Percentiles rank a stretch among this genome's conserved stretches.
phyloP scores from a whole-genome alignment of 2,329 filamentous ascomycete genomes.

The Akanthomyces lecanii region DNA sequence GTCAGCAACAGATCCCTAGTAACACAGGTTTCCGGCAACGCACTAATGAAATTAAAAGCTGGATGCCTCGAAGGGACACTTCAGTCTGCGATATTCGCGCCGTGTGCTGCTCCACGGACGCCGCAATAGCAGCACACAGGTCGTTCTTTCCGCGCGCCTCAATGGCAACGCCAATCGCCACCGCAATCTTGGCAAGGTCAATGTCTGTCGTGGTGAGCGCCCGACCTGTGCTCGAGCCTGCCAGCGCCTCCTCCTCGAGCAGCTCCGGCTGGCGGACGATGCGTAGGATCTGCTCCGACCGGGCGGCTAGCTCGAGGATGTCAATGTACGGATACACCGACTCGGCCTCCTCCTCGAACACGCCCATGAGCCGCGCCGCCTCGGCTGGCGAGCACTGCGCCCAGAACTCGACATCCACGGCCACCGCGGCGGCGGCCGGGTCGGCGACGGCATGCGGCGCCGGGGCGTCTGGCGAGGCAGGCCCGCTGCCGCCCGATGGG shows the following conservation, averaged over 20 bases:
- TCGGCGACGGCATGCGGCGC: conserved; percentile 21
- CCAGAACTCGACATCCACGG: conserved; percentile 24
- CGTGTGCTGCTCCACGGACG: conserved; percentile 28
- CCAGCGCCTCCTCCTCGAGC: conserved; percentile 11
- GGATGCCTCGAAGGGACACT: conserved; percentile 33
- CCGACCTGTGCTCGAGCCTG: background rate
- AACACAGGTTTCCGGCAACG: background rate
- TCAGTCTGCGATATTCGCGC: conserved; percentile 27
- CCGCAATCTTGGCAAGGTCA: conserved; percentile 31
- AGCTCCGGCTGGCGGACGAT: conserved; percentile 20
- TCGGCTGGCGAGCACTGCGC: conserved; percentile 24
- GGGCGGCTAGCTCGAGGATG: conserved; percentile 25
- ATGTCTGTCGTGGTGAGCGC: conserved; percentile 26
- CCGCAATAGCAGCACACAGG: conserved; percentile 26
- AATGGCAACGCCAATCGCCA: conserved; percentile 31
- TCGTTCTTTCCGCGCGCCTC: conserved; percentile 31
- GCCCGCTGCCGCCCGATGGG: conserved; percentile 1
- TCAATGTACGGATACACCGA: conserved; percentile 34
- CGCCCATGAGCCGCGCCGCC: conserved; percentile 30
- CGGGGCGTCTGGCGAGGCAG: conserved; percentile 18
- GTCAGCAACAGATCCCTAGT: background rate
- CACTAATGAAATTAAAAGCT: conserved; percentile 30
- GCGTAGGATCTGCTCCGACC: conserved; percentile 26
- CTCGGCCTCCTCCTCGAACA: conserved; percentile 39
- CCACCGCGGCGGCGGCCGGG: conserved; percentile 19